These are phyloP conservation scores for Aristolochia californica DNA, from an alignment of 164 flowering plant genomes.

Conservation along the genomic window DNA sequence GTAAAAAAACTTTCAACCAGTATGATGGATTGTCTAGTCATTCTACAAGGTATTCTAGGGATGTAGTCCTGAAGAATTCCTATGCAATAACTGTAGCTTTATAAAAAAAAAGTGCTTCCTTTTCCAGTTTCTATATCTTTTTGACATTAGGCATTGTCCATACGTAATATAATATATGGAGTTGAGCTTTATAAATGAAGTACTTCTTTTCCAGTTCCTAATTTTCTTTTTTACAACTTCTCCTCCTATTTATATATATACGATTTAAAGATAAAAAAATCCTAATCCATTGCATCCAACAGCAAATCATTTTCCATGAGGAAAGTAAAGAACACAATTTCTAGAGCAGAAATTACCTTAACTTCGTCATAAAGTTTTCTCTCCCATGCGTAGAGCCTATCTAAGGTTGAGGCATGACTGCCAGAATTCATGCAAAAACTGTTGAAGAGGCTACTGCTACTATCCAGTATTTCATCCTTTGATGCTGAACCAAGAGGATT, in stretches of 20 bases:
- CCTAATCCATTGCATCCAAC: no score
- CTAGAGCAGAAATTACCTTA: constrained; percentile 41
- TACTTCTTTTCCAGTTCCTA: no score
- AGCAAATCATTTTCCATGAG: not conserved
- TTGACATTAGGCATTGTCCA: no score
- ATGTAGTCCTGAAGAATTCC: no score
- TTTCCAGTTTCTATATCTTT: no score
- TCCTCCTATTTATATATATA: not conserved
- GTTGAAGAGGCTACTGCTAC: constrained; percentile 32
- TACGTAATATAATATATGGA: no score
- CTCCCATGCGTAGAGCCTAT: constrained; percentile 95
- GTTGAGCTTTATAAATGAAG: no score
- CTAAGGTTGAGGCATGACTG: constrained; percentile 92
- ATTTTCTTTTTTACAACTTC: not conserved
- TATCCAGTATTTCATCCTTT: constrained; percentile 42
- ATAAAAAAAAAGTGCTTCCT: no score
- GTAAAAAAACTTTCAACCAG: no score
- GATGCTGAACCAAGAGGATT: constrained; percentile 43
- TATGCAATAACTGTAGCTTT: no score
- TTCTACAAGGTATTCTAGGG: no score
- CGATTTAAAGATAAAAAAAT: not conserved
- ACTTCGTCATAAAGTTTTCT: constrained; percentile 96
- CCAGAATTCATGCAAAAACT: constrained; percentile 78
- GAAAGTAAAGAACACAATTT: not conserved
- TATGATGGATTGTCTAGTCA: no score